These are phyloP conservation scores for Candida argentea DNA, from an alignment of 805 yeast species.

Conservation along the genomic window DNA sequence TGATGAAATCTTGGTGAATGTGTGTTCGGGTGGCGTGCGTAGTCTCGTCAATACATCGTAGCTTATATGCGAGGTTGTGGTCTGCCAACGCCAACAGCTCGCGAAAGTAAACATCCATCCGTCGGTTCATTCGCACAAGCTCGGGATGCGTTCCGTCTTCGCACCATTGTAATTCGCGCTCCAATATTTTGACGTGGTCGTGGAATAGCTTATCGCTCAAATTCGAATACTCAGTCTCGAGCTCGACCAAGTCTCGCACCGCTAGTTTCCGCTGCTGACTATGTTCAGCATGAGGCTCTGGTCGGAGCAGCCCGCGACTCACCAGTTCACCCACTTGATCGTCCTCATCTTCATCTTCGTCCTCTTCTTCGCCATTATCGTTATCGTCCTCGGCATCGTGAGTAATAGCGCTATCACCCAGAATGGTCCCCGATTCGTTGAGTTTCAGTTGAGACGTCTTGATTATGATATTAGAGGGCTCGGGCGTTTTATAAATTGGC, in stretches of 20 bases:
- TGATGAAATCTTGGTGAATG: conserved; percentile 75
- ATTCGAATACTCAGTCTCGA: conserved; percentile 80
- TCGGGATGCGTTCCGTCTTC: conserved; percentile 89
- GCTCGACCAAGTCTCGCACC: conserved; percentile 59
- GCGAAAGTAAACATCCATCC: conserved; percentile 66
- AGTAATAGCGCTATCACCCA: too few species aligned
- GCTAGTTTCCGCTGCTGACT: conserved; percentile 50
- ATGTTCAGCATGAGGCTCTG: conserved; percentile 7
- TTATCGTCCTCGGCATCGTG: conserved; percentile 3
- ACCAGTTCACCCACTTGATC: conserved; percentile 5
- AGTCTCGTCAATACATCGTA: conserved; percentile 69
- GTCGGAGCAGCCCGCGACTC: too few species aligned
- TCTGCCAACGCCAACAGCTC: conserved; percentile 45
- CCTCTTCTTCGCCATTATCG: conserved; percentile 5
- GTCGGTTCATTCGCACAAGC: conserved; percentile 56
- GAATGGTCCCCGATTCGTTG: too few species aligned
- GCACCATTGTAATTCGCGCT: conserved; percentile 81
- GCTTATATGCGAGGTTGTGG: conserved; percentile 42
- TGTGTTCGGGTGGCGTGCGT: conserved; percentile 71
- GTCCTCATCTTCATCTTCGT: conserved; percentile 5
- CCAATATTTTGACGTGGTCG: conserved; percentile 66
- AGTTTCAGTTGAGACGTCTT: too few species aligned
- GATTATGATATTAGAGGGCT: too few species aligned
- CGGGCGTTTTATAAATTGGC: too few species aligned
- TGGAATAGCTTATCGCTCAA: conserved; percentile 77